These are phyloP conservation scores for Arabidopsis thaliana DNA, from an alignment of 345 rosid genomes.

Conservation along the genomic window DNA sequence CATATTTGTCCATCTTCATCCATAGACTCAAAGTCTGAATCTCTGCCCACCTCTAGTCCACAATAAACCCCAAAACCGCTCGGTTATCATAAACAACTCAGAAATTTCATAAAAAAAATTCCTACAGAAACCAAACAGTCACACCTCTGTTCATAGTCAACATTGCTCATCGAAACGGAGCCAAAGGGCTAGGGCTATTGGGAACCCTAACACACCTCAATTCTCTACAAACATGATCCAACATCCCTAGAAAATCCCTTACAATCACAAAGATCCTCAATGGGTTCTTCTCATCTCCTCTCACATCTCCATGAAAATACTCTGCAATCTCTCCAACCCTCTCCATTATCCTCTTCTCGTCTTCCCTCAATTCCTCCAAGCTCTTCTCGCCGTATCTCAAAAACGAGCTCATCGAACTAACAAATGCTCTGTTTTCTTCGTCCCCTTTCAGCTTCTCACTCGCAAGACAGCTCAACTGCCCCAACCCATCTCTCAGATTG, in stretches of 20 bases:
- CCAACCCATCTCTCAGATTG: constrained; percentile 70
- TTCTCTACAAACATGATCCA: constrained; percentile 92
- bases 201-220: constrained; percentile 71
- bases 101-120: neutral
- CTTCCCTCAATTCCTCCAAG: constrained; percentile 67
- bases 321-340: constrained; percentile 82
- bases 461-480: constrained; percentile 57
- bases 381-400: constrained; percentile 61
- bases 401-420: constrained; percentile 66
- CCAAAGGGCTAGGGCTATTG: constrained; percentile 69
- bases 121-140: constrained; percentile 29
- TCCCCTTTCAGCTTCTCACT: constrained; percentile 48
- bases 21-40: constrained; percentile 32
- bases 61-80: constrained; percentile 3
- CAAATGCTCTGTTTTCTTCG: constrained; percentile 59
- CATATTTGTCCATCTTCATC: constrained; percentile 12
- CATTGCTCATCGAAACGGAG: constrained; percentile 67
- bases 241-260: constrained; percentile 93
- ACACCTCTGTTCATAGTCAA: constrained; percentile 26
- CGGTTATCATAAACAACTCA: constrained; percentile 50
- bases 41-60: constrained; percentile 15
- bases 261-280: constrained; percentile 93
- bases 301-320: constrained; percentile 90
- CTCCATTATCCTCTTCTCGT: constrained; percentile 69
- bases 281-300: constrained; percentile 88